Conservation (phyloP, 768 basidiomycete genomes). For the Hysterangium stoloniferum region DNA sequence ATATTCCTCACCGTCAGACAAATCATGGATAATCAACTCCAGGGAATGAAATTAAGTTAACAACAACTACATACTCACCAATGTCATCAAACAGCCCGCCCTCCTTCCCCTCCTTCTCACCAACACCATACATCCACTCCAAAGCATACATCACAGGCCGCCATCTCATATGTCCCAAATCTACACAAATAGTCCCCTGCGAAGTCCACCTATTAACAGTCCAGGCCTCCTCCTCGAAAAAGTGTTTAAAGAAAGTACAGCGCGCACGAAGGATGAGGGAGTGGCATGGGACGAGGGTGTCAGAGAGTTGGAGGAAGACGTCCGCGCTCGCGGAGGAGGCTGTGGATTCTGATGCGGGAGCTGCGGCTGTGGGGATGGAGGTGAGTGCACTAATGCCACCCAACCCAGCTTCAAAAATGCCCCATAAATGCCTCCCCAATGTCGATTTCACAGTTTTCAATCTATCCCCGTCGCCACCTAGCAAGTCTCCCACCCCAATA, state of each 20-base stretch:
- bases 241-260: slow-evolving; percentile 73
- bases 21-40: no score
- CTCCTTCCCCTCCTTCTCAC: no score
- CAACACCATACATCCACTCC: slow-evolving; percentile 67
- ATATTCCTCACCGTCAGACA: no score
- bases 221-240: slow-evolving; percentile 84
- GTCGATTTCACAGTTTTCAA: background rate
- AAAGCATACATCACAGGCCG: slow-evolving; percentile 69
- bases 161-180: slow-evolving; percentile 69
- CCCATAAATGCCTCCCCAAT: background rate
- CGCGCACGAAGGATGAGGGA: slow-evolving; percentile 75
- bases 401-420: background rate
- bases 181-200: slow-evolving; percentile 49
- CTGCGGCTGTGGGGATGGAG: no score
- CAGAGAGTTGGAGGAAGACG: slow-evolving; percentile 62
- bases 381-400: background rate
- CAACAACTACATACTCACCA: slow-evolving; percentile 34
- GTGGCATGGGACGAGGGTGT: slow-evolving; percentile 58
- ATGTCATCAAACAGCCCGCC: slow-evolving; percentile 63
- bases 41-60: no score
- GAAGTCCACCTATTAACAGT: slow-evolving; percentile 48
- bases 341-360: no score
- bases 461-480: background rate
- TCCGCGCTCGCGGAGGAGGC: slow-evolving; percentile 35
- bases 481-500: background rate